Evolutionary conservation across 164 flowering plant genomes (phyloP), one percentile per base, ranked within the genome.

Genomic region (Magnolia officinalis): DNA sequence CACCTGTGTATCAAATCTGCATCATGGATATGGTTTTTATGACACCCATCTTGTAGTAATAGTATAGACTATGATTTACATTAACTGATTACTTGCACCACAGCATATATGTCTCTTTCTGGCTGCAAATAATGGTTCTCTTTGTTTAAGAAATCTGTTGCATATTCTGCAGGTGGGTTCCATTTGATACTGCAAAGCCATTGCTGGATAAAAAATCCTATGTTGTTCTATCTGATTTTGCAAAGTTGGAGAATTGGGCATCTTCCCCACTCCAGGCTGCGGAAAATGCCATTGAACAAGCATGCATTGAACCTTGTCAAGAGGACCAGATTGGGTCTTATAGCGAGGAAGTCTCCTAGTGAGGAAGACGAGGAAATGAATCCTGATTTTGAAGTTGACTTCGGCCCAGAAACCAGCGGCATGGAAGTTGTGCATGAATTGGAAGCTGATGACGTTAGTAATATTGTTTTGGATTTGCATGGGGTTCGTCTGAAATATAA

Each of bases 121-220:
- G 37, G 4, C 51, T 70, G 31, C 18, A 8, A 20, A 19, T 24
- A 29, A 14, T 11, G 6, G 50, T 26, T 52, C 21, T 20, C 26
- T 71, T 6, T 29, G 11, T 77, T 77, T 23, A 52, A 11, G 51
- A 63, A 63, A 24, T 50, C n/a, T 72, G 65, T 58, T 9, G 71
- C 78, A 14, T 72, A 67, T 55, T 80, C 70, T 83, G 66, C 85
- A 95, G 98, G 91, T 95, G 98, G 98, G 86, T 95, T 64, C 84
- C 89, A 59, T 93, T 82, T 82, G 86, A 90, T 78, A 78, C 82
- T 55, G 91, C 90, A 7, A 91, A 79, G 85, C 90, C 93, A 31
- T 78, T 88, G 75, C 98, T 92, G 51, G 98, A 93, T 82, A 86
- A 78, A 80, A 87, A 80, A 76, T 76, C 80, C 14, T 93, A 93